Evolutionary conservation across 2,329 filamentous ascomycete species (phyloP).

Genomic region (Alternaria postmessia): DNA sequence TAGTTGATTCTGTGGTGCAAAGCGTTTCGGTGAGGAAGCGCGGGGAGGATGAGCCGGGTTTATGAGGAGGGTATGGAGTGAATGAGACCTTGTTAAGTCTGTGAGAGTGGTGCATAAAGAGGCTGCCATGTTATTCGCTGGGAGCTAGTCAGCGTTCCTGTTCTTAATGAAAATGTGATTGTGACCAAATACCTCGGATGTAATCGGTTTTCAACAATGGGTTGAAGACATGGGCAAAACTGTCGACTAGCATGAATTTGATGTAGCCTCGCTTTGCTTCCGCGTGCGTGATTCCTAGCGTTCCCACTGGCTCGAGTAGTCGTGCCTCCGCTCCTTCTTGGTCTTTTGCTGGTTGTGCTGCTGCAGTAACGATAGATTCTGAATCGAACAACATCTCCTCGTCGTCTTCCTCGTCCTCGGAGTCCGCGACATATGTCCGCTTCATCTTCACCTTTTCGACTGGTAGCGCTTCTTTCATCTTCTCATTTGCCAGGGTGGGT

Average conservation of each 20-base stretch:
- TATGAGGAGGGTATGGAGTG: slow-evolving; percentile 52
- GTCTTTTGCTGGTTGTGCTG: background rate
- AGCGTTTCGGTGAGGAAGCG: slow-evolving; percentile 7
- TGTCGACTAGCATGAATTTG: slow-evolving; percentile 52
- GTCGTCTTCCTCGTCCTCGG: slow-evolving; percentile 46
- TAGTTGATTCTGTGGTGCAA: background rate
- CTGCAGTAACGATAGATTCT: background rate
- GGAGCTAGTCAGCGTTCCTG: slow-evolving; percentile 13
- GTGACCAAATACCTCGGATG: slow-evolving; percentile 41
- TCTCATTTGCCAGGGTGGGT: slow-evolving; percentile 27
- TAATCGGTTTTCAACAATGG: slow-evolving; percentile 51
- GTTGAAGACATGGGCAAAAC: slow-evolving; percentile 49
- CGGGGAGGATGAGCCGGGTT: slow-evolving; percentile 41
- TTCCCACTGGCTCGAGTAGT: background rate
- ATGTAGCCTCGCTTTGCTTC: background rate
- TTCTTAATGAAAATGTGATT: slow-evolving; percentile 21
- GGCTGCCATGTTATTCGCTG: slow-evolving; percentile 52
- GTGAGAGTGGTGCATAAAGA: slow-evolving; percentile 53
- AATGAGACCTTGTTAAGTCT: slow-evolving; percentile 49
- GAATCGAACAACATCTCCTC: slow-evolving; percentile 52
- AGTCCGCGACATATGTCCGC: slow-evolving; percentile 44
- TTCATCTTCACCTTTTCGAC: slow-evolving; percentile 3
- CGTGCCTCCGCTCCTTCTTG: background rate
- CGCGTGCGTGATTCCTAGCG: background rate
- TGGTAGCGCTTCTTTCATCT: background rate